Base-by-base conservation (phyloP, 2,329 filamentous ascomycete genomes). In the Diaporthe capsici region DNA sequence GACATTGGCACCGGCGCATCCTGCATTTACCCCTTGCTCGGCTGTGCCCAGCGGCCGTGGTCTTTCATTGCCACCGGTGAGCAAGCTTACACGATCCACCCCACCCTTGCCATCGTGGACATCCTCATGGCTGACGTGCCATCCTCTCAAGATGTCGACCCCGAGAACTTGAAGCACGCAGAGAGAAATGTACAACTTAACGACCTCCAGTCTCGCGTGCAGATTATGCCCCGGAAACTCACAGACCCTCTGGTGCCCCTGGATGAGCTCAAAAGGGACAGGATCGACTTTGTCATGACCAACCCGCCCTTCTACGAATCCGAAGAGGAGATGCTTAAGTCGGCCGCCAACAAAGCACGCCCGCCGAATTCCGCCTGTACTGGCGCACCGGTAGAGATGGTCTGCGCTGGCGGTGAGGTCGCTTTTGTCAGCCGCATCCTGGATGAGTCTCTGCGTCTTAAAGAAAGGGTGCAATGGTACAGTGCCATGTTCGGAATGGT, bases 271-370 rank as follows among this genome's bases (percentile, higher is more conserved):
- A 84, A 82, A 31, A 81, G 90, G 6, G 82, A 85, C 10, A 81
- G 77, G 4, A 87, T 98, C 58, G 93, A 96, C 81, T 98, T 98
- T 82, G 92, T 91, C 75, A 97, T 98, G 92, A 96, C 94, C 78
- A 99, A 99, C 79, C 97, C 97, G 0, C 97, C 97, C 0, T 99
- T 99, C 85, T 98, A 98, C 86, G 84, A 88, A n/a, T 95, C 94
- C 0, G 85, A 89, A 4, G 84, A 88, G 7, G 95, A 97, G 70
- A 90, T 98, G 84, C 79, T 89, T 4, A 84, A 86, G 5, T 93
- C 93, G 1, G 93, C 94, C 0, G 83, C 87, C 22, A 84, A 88
- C 51, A 98, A 98, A 83, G 84, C 88, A 4, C 88, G 89, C 0
- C 92, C 92, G 0, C 94, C 96, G 0, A 90, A 90, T 74, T 93